These are phyloP conservation scores for Solanum ossicruentum DNA, from an alignment of 257 asterid genomes.

Conservation along the genomic window DNA sequence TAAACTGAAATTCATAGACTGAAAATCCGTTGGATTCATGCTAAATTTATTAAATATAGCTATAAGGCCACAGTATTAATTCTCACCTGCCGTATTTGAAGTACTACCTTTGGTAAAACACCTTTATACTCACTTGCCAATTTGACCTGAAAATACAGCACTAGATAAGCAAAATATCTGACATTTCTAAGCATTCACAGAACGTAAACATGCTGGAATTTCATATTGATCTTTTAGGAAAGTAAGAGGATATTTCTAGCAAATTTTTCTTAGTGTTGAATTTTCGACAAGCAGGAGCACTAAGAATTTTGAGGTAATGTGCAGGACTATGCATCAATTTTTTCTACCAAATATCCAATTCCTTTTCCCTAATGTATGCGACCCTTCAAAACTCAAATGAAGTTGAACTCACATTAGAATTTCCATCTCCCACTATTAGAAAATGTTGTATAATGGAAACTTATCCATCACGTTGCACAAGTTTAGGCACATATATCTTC, in stretches of 20 bases:
- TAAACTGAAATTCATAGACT: neutral
- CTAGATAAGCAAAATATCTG: neutral
- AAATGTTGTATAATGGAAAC: neutral
- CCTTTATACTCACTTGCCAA: conserved; percentile 69
- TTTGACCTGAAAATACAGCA: conserved; percentile 45
- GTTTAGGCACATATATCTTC: neutral
- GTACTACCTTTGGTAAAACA: conserved; percentile 70
- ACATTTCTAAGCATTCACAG: neutral
- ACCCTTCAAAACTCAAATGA: neutral
- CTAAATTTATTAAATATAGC: neutral
- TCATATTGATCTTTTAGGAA: neutral
- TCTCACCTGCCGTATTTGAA: conserved; percentile 67
- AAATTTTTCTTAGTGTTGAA: neutral
- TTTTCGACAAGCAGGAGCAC: neutral
- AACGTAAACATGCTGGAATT: neutral
- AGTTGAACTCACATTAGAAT: neutral
- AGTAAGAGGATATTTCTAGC: neutral
- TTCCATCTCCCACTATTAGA: neutral
- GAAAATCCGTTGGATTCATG: neutral
- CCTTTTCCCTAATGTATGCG: neutral
- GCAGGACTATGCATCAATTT: neutral
- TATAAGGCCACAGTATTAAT: neutral
- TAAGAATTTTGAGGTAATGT: neutral
- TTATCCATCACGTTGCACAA: neutral
- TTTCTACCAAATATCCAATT: neutral